Conservation (phyloP, 2,329 filamentous ascomycete genomes). For the Aspergillus costaricaensis region DNA sequence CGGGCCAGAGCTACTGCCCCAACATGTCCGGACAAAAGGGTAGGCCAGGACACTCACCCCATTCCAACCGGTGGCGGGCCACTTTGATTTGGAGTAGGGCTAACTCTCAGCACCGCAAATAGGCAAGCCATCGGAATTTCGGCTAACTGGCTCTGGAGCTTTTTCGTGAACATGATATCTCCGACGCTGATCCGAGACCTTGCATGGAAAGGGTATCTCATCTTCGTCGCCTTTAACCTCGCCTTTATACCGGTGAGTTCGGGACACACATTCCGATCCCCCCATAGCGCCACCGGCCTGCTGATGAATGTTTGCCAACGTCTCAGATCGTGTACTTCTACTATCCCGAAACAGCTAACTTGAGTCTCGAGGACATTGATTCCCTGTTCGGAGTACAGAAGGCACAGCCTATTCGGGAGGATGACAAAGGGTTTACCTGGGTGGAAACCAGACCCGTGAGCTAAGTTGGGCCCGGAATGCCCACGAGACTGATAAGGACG, state of each 20-base stretch:
- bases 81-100: conserved; percentile 2
- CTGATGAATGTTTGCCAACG: neutral
- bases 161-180: conserved; percentile 46
- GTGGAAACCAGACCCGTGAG: neutral
- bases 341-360: conserved; percentile 48
- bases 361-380: conserved; percentile 50
- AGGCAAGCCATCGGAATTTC: conserved; percentile 50
- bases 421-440: conserved; percentile 1
- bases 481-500: neutral
- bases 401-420: neutral
- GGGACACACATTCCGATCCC: neutral
- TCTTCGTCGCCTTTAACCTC: conserved; percentile 41
- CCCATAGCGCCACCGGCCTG: neutral
- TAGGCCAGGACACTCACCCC: conserved; percentile 26
- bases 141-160: conserved; percentile 55
- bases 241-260: conserved; percentile 37
- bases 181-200: conserved; percentile 36
- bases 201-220: conserved; percentile 39
- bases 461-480: neutral
- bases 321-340: conserved; percentile 48
- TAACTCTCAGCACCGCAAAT: neutral
- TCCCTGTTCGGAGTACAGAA: conserved; percentile 38
- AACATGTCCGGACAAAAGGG: conserved; percentile 53
- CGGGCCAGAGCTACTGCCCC: conserved; percentile 53
- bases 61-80: conserved; percentile 4